phyloP scores from a whole-genome alignment of 2,329 filamentous ascomycete genomes.

The Diaporthe sp. region DNA sequence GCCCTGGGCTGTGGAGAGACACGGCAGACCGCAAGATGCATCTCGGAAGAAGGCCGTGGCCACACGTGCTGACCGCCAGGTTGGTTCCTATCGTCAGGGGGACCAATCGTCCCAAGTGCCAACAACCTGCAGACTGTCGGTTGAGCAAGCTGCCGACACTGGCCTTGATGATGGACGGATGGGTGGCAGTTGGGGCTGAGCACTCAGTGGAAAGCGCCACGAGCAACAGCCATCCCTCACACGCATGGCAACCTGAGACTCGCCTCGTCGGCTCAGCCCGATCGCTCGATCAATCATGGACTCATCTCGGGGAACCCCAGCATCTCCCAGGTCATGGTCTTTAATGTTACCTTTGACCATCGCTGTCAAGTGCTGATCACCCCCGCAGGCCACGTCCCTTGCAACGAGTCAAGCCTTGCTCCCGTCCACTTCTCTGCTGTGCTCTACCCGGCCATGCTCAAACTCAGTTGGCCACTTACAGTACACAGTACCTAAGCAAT shows the following conservation, averaged over 20 bases:
- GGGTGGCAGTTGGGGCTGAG: not conserved
- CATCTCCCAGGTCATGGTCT: slow-evolving; percentile 10
- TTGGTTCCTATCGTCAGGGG: not conserved
- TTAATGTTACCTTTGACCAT: not conserved
- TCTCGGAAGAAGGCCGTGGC: not conserved
- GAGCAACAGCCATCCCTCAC: not conserved
- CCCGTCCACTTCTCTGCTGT: not conserved
- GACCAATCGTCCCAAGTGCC: not conserved
- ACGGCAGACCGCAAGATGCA: slow-evolving; percentile 17
- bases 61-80: slow-evolving; percentile 14
- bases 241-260: slow-evolving; percentile 4
- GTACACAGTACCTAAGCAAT: too few relatives aligned
- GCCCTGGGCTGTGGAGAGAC: slow-evolving; percentile 21
- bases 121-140: not conserved
- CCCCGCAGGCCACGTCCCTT: slow-evolving; percentile 25
- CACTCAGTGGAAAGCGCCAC: not conserved
- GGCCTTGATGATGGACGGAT: not conserved
- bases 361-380: slow-evolving; percentile 15
- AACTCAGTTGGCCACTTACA: not conserved
- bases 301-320: slow-evolving; percentile 9
- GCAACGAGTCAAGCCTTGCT: slow-evolving; percentile 18
- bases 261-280: slow-evolving; percentile 27
- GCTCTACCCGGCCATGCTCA: not conserved
- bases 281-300: slow-evolving; percentile 27
- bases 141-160: not conserved